These are phyloP conservation scores for Sodiomyces alkalinus DNA, from an alignment of 2,329 filamentous ascomycete species.

Conservation along the genomic window DNA sequence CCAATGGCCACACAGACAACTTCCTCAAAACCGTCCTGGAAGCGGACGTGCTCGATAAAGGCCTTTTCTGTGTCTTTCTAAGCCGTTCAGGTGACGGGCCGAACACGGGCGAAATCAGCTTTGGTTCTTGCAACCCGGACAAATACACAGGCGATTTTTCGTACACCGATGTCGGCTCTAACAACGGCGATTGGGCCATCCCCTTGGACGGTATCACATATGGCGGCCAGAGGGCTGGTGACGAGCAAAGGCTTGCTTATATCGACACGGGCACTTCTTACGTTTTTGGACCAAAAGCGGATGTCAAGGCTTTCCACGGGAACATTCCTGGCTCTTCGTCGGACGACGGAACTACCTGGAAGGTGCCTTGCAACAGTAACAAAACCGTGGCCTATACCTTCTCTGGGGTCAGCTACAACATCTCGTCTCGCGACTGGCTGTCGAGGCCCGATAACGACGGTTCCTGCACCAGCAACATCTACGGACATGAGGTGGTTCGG, in stretches of 20 bases:
- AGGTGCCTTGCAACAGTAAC: slow-evolving; percentile 56
- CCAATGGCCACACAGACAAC: slow-evolving; percentile 42
- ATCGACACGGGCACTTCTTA: slow-evolving; percentile 78
- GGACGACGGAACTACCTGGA: slow-evolving; percentile 47
- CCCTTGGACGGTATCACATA: slow-evolving; percentile 49
- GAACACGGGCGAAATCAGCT: slow-evolving; percentile 62
- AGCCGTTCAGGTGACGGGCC: slow-evolving; percentile 48
- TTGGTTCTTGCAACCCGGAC: slow-evolving; percentile 53
- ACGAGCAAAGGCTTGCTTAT: slow-evolving; percentile 46
- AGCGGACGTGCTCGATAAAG: slow-evolving; percentile 40
- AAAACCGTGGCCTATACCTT: slow-evolving; percentile 50
- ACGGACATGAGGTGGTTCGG: slow-evolving; percentile 52
- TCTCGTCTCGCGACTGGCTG: slow-evolving; percentile 60
- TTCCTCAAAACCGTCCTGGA: slow-evolving; percentile 49
- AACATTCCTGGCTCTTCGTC: slow-evolving; percentile 46
- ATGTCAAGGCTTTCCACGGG: slow-evolving; percentile 50
- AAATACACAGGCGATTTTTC: slow-evolving; percentile 54
- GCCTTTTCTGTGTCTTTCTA: slow-evolving; percentile 57
- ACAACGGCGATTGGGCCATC: slow-evolving; percentile 57
- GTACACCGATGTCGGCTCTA: slow-evolving; percentile 41
- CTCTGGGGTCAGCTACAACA: slow-evolving; percentile 47
- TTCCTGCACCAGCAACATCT: slow-evolving; percentile 55
- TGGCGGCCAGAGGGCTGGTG: slow-evolving; percentile 40
- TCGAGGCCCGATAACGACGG: slow-evolving; percentile 26
- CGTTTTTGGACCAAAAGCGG: slow-evolving; percentile 52